Conservation (phyloP, 345 rosid genomes). For the Citrus maxima region DNA sequence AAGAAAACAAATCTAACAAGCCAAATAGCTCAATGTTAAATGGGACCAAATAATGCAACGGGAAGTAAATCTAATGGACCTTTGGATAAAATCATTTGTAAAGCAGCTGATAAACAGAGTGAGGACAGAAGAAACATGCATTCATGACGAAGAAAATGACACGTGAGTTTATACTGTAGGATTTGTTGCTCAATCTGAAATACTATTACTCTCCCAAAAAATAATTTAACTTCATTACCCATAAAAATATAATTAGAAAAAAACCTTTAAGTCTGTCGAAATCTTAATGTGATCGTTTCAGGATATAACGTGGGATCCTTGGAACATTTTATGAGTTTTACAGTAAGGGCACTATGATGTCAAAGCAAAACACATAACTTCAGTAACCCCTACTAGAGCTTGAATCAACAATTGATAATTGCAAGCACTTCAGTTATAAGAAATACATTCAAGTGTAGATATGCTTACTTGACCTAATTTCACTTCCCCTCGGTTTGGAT, state of each 20-base stretch:
- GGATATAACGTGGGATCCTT: not conserved
- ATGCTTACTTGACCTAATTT: slow-evolving; percentile 79
- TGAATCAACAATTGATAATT: not conserved
- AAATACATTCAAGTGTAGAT: slow-evolving; percentile 6
- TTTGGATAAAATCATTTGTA: not conserved
- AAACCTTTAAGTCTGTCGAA: not conserved
- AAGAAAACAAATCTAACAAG: slow-evolving; percentile 33
- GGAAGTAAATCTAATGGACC: not conserved
- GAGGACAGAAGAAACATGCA: not conserved
- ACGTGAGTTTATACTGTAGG: not conserved
- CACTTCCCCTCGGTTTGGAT: slow-evolving; percentile 69
- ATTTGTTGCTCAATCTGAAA: not conserved
- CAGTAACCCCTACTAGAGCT: not conserved
- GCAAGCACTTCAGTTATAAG: not conserved
- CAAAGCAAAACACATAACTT: not conserved
- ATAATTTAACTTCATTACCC: not conserved
- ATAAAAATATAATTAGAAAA: no score
- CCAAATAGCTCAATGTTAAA: slow-evolving; percentile 11
- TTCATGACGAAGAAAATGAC: not conserved
- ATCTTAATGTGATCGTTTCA: not conserved
- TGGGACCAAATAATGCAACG: slow-evolving; percentile 3
- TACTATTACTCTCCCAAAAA: not conserved
- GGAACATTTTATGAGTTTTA: not conserved
- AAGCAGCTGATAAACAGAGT: not conserved
- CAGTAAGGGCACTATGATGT: not conserved